Evolutionary conservation across 2,329 filamentous ascomycete species (phyloP).

Genomic region (Chrysosporium keratinophilum): DNA sequence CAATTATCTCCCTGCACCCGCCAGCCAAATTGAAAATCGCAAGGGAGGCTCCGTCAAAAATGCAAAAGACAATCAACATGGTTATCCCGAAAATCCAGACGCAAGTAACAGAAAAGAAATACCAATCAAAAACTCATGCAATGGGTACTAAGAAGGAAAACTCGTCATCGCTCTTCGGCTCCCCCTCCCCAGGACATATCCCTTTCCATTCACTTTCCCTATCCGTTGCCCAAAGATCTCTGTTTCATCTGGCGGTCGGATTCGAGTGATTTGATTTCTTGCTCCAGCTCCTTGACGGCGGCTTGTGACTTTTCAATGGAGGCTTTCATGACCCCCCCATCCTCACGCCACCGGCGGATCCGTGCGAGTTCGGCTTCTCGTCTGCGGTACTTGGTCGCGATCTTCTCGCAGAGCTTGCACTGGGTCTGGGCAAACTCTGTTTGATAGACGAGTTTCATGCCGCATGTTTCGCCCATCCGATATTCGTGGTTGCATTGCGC

Average conservation of each 20-base stretch:
- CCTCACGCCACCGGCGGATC: constrained; percentile 64
- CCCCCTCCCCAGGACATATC: background rate
- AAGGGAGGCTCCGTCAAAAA: constrained; percentile 7
- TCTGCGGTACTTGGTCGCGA: constrained; percentile 71
- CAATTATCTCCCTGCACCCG: constrained; percentile 11
- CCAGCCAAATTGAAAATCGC: constrained; percentile 11
- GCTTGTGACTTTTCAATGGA: constrained; percentile 58
- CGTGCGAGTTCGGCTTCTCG: constrained; percentile 64
- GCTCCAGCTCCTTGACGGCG: constrained; percentile 60
- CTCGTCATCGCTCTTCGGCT: background rate
- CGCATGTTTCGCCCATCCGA: constrained; percentile 91
- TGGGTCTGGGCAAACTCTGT: constrained; percentile 53
- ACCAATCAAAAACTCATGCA: constrained; percentile 17
- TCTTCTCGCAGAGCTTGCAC: constrained; percentile 82
- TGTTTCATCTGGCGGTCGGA: constrained; percentile 43
- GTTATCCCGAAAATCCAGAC: constrained; percentile 13
- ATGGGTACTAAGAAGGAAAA: constrained; percentile 15
- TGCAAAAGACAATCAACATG: constrained; percentile 13
- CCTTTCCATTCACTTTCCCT: constrained; percentile 6
- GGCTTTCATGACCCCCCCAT: constrained; percentile 51
- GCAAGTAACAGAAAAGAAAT: constrained; percentile 12
- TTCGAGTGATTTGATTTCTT: constrained; percentile 57
- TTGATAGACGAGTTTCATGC: constrained; percentile 76
- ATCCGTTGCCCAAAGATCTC: constrained; percentile 23
- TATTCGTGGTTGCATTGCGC: constrained; percentile 91